These are phyloP conservation scores for Pichia terricola DNA, from an alignment of 1,139 yeast genomes.

Conservation along the genomic window DNA sequence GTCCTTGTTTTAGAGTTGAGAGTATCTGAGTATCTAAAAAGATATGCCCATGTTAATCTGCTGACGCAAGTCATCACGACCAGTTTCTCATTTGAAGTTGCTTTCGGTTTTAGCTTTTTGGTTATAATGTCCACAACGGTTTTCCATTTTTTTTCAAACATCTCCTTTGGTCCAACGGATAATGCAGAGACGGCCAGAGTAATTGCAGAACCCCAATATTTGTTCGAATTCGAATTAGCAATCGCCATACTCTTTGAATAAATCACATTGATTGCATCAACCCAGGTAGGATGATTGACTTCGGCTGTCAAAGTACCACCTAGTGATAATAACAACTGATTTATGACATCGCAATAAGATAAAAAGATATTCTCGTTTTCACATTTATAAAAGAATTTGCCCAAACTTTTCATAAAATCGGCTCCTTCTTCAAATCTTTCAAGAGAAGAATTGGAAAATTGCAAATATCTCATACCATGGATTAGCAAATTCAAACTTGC, in stretches of 20 bases:
- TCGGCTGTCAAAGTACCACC: slow-evolving; percentile 89
- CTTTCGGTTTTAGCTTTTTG: slow-evolving; percentile 34
- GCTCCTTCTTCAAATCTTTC: slow-evolving; percentile 86
- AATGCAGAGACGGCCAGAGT: slow-evolving; percentile 64
- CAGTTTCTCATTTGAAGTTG: slow-evolving; percentile 46
- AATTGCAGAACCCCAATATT: slow-evolving; percentile 67
- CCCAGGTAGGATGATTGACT: slow-evolving; percentile 94
- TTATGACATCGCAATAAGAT: slow-evolving; percentile 80
- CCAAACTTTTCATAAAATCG: slow-evolving; percentile 75
- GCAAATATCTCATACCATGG: slow-evolving; percentile 83
- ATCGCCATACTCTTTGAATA: slow-evolving; percentile 42
- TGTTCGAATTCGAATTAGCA: slow-evolving; percentile 33
- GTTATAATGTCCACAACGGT: slow-evolving; percentile 45
- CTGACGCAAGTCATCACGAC: slow-evolving; percentile 58
- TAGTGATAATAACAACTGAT: slow-evolving; percentile 65
- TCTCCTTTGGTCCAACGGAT: slow-evolving; percentile 72
- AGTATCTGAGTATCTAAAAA: slow-evolving; percentile 81
- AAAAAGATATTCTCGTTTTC: slow-evolving; percentile 54
- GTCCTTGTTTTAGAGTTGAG: slow-evolving; percentile 75
- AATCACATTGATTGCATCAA: slow-evolving; percentile 60
- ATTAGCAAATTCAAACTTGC: slow-evolving; percentile 67
- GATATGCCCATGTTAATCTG: slow-evolving; percentile 79
- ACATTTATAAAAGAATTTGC: slow-evolving; percentile 67
- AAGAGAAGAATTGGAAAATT: slow-evolving; percentile 72
- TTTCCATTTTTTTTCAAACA: slow-evolving; percentile 73